Conservation (phyloP, 2,329 filamentous ascomycete species). For the Bisporella sp. region DNA sequence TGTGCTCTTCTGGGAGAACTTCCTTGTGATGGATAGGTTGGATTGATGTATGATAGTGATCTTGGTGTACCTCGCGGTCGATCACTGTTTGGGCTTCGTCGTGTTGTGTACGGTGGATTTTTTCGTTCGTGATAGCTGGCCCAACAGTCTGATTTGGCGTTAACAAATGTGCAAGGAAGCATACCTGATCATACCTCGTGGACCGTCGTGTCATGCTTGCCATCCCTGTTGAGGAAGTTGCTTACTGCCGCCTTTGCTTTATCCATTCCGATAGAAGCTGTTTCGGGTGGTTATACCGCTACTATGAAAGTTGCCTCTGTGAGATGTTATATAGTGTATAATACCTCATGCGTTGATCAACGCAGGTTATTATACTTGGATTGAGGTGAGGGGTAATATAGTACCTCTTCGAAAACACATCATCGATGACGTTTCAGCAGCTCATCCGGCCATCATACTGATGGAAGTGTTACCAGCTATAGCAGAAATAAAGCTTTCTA, state of each 20-base stretch:
- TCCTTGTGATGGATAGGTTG: constrained; percentile 55
- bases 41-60: constrained; percentile 64
- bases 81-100: constrained; percentile 56
- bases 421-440: too few species aligned
- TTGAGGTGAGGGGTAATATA: too few species aligned
- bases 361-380: too few species aligned
- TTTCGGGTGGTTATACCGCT: too few species aligned
- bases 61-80: constrained; percentile 63
- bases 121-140: constrained; percentile 53
- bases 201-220: constrained; percentile 64
- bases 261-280: constrained; percentile 40
- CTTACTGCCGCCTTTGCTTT: constrained; percentile 56
- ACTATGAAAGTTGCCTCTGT: background rate
- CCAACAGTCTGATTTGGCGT: constrained; percentile 37
- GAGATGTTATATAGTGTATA: background rate
- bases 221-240: constrained; percentile 53
- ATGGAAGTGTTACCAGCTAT: too few species aligned
- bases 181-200: constrained; percentile 39
- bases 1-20: constrained; percentile 53
- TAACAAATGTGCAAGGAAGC: too few species aligned
- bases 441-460: too few species aligned
- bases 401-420: too few species aligned
- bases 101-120: constrained; percentile 50
- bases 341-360: too few species aligned
- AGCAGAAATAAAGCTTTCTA: too few species aligned